These are phyloP conservation scores for Passalora sequoiae DNA, from an alignment of 2,329 filamentous ascomycete genomes.

Conservation along the genomic window DNA sequence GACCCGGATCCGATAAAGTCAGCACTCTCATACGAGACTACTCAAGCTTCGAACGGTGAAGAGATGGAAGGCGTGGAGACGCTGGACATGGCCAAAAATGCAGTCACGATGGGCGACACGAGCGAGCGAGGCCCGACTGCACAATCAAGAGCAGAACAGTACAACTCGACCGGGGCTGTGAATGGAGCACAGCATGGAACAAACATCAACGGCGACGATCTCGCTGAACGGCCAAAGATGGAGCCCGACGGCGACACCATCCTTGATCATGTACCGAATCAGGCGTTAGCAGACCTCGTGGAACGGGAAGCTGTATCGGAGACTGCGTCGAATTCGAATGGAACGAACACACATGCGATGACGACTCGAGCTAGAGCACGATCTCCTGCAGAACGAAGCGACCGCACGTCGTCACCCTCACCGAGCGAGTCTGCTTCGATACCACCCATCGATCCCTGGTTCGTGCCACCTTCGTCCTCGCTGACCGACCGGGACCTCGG, in stretches of 20 bases:
- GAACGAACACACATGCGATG: constrained; percentile 48
- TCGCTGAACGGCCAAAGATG: background rate
- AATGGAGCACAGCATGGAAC: background rate
- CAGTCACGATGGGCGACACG: constrained; percentile 6
- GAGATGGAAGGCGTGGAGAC: constrained; percentile 28
- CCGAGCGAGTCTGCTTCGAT: constrained; percentile 40
- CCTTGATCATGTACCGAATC: constrained; percentile 13
- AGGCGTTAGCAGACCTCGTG: constrained; percentile 16
- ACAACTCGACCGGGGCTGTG: background rate
- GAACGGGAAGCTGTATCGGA: constrained; percentile 29
- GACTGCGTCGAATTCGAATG: constrained; percentile 40
- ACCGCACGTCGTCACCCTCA: constrained; percentile 36
- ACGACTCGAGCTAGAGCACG: constrained; percentile 52
- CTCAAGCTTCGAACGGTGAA: constrained; percentile 12
- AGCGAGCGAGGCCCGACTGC: background rate
- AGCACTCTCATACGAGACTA: constrained; percentile 5
- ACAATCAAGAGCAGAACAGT: background rate
- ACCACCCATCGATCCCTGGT: constrained; percentile 68
- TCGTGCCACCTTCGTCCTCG: constrained; percentile 58
- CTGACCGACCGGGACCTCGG: constrained; percentile 65
- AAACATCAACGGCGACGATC: background rate
- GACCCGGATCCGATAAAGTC: constrained; percentile 11
- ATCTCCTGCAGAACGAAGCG: constrained; percentile 31
- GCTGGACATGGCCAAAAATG: constrained; percentile 5
- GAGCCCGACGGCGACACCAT: constrained; percentile 2